Evolutionary conservation across 73 alveolate genomes (phyloP), one percentile per base, ranked within the genome.

Genomic region (Stentor coeruleus): DNA sequence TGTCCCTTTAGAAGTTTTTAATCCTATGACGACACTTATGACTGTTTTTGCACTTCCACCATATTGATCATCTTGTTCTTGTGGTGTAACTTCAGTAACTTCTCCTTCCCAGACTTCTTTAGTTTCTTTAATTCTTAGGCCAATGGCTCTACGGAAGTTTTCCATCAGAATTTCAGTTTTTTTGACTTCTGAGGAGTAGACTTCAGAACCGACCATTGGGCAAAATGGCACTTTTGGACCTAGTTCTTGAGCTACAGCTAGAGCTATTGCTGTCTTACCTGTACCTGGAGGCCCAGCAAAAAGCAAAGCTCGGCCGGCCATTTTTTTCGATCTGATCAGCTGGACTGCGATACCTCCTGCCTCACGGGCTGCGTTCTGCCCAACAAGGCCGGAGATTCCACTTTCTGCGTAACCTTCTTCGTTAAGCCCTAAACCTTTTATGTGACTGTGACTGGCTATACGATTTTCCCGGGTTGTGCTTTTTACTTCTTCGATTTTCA

Each of bases 101-200:
- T 98, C 99, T 41, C 99, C 99, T 88, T 98, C 99, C 98, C 99
- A 98, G 59, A 98, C 99, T 89, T 98, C 99, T 91, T 98, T 98
- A 57, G 98, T 95, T 91, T 98, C 99, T 88, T 98, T 97, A 55
- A 83, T 97, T 86, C 99, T 84, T 26, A 95, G 86, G 37, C 99
- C 99, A 55, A 98, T 98, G 33, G 99, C 99, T 85, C 99, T 90
- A 81, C 99, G 93, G 95, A 98, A 98, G 91, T 98, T 96, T 93
- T 98, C 99, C 99, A 98, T 98, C 82, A 98, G 86, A 76, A 98
- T 94, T 88, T 98, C 99, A 38, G 99, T 98, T 91, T 98, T 98
- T 91, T 98, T 98, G 66, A 98, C 99, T 87, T 98, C 99, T 4
- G 98, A 91, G 37, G 98, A 91, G 95, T 94, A 98, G 77, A 98